These are phyloP conservation scores for Sporothrix schenckii DNA, from an alignment of 2,329 filamentous ascomycete species.

Conservation along the genomic window DNA sequence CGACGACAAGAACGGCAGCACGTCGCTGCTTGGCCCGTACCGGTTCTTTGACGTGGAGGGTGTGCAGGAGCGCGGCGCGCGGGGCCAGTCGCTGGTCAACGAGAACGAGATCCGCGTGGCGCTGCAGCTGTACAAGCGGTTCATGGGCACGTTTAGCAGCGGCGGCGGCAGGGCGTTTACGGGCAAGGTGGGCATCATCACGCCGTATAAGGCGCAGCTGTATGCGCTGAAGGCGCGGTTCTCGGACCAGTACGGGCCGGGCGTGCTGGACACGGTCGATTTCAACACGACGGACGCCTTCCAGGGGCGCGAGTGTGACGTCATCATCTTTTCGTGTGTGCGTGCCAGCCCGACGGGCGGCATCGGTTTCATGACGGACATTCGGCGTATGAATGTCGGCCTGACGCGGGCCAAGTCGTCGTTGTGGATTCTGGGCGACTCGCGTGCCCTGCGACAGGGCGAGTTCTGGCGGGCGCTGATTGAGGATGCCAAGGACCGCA, in stretches of 20 bases:
- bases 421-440: constrained; percentile 94
- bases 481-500: constrained; percentile 73
- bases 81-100: constrained; percentile 89
- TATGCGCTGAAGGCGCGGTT: constrained; percentile 78
- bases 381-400: constrained; percentile 98
- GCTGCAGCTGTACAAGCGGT: constrained; percentile 78
- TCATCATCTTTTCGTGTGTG: constrained; percentile 99
- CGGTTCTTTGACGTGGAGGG: constrained; percentile 97
- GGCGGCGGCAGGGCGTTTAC: constrained; percentile 58
- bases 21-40: constrained; percentile 78
- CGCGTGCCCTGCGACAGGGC: constrained; percentile 79
- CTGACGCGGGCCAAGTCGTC: constrained; percentile 95
- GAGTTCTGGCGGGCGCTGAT: constrained; percentile 90
- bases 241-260: constrained; percentile 68
- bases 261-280: constrained; percentile 77
- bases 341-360: constrained; percentile 89
- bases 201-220: constrained; percentile 94
- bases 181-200: constrained; percentile 93
- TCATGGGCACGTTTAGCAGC: constrained; percentile 63
- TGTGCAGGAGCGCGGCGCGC: constrained; percentile 76
- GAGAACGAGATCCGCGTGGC: constrained; percentile 83
- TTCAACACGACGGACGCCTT: constrained; percentile 99
- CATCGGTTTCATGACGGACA: constrained; percentile 97
- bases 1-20: constrained; percentile 59
- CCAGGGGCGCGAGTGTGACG: constrained; percentile 93